Evolutionary conservation across 352 stramenopile genomes (phyloP).

Genomic region (Phytophthora citricola): DNA sequence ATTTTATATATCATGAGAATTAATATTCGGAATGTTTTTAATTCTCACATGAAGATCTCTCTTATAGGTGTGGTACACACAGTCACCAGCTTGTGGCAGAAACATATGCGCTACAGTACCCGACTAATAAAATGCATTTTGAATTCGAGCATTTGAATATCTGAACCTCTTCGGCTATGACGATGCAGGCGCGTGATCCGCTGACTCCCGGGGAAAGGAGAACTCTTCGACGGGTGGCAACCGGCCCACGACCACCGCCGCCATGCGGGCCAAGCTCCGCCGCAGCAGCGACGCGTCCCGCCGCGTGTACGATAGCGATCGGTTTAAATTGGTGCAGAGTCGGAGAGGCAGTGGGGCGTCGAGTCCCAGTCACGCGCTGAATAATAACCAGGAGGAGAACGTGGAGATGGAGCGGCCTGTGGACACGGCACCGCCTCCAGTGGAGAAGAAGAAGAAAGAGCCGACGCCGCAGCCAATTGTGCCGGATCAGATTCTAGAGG

Average conservation of each 20-base stretch:
- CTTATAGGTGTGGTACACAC: too few relatives aligned
- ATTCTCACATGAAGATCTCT: too few relatives aligned
- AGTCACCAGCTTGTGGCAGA: too few relatives aligned
- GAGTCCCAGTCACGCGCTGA: slow-evolving; percentile 6
- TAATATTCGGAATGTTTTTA: too few relatives aligned
- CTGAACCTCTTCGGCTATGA: slow-evolving; percentile 45
- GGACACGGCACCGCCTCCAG: slow-evolving; percentile 2
- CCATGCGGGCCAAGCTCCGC: slow-evolving; percentile 19
- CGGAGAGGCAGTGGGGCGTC: slow-evolving; percentile 25
- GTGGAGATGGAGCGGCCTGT: slow-evolving; percentile 17
- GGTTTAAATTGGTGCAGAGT: slow-evolving; percentile 49
- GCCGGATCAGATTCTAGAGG: slow-evolving; percentile 74
- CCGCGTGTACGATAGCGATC: slow-evolving; percentile 40
- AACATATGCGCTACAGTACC: too few relatives aligned
- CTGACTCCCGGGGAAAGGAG: slow-evolving; percentile 34
- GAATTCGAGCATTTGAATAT: slow-evolving; percentile 55
- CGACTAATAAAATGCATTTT: slow-evolving; percentile 6
- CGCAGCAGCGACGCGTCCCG: slow-evolving; percentile 28
- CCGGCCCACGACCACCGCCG: neutral
- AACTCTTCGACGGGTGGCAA: slow-evolving; percentile 22
- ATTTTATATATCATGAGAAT: too few relatives aligned
- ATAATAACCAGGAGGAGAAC: slow-evolving; percentile 23
- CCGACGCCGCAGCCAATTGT: slow-evolving; percentile 46
- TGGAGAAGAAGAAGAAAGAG: slow-evolving; percentile 43
- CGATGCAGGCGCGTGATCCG: slow-evolving; percentile 38